Conservation (phyloP, 2,329 filamentous ascomycete genomes). For the Pseudomassariella vexata region DNA sequence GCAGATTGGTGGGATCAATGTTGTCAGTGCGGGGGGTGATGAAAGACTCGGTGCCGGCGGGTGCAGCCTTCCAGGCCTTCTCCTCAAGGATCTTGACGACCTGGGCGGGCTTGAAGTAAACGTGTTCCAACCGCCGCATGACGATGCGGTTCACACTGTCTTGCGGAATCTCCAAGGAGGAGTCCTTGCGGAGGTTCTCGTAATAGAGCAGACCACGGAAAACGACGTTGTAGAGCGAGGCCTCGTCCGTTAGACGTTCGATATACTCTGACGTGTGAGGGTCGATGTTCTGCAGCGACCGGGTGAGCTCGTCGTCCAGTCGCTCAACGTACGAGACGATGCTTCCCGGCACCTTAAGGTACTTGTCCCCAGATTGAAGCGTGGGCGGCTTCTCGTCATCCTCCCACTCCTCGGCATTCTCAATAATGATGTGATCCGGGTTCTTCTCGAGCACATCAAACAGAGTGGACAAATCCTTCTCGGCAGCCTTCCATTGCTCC, state of each 20-base stretch:
- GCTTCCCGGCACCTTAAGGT: conserved; percentile 90
- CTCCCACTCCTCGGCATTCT: conserved; percentile 96
- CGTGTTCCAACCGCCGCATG: conserved; percentile 90
- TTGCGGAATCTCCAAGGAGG: conserved; percentile 67
- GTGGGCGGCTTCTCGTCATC: conserved; percentile 91
- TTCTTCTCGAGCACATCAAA: conserved; percentile 75
- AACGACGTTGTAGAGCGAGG: conserved; percentile 84
- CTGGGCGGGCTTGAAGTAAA: conserved; percentile 98
- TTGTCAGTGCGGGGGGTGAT: conserved; percentile 70
- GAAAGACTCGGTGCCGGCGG: conserved; percentile 62
- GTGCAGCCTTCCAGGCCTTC: conserved; percentile 82
- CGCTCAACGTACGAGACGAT: conserved; percentile 91
- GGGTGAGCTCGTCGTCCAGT: conserved; percentile 92
- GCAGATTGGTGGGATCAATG: conserved; percentile 66
- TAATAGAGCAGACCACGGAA: conserved; percentile 85
- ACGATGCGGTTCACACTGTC: conserved; percentile 88
- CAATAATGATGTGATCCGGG: conserved; percentile 76
- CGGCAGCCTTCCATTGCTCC: conserved; percentile 94
- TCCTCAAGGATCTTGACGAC: conserved; percentile 93
- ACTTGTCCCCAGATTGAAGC: conserved; percentile 65
- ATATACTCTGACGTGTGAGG: conserved; percentile 99
- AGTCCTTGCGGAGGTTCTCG: conserved; percentile 69
- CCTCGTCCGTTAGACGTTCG: conserved; percentile 87
- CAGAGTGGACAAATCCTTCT: conserved; percentile 76
- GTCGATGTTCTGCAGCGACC: conserved; percentile 95